Percentiles rank a stretch among this genome's conserved stretches.
These are phyloP conservation scores for Purshia tridentata DNA, from an alignment of 306 rosid species.

Conservation along the genomic window DNA sequence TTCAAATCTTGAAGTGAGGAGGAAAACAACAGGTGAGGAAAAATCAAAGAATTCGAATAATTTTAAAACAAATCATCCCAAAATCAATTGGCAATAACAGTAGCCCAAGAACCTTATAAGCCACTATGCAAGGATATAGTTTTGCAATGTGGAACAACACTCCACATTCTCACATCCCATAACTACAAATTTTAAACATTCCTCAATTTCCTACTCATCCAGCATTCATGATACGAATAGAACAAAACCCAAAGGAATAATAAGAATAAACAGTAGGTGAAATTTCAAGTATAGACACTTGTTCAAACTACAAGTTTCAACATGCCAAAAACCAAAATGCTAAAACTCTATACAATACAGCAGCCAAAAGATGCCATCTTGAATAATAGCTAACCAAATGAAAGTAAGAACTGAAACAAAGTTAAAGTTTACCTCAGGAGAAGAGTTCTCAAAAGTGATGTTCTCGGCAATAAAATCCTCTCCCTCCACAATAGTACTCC, in stretches of 20 bases:
- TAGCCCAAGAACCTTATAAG: no score
- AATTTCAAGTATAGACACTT: not conserved
- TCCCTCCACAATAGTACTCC: conserved; percentile 81
- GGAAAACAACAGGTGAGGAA: no score
- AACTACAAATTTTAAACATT: no score
- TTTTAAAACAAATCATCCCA: not conserved
- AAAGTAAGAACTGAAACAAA: not conserved
- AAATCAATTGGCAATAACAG: no score
- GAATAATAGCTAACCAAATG: conserved; percentile 1
- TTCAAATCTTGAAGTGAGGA: not conserved
- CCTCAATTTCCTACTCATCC: conserved; percentile 15
- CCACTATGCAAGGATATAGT: no score
- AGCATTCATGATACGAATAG: conserved; percentile 4
- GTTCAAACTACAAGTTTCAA: not conserved
- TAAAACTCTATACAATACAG: not conserved
- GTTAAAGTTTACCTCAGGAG: conserved; percentile 61
- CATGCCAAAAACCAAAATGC: not conserved
- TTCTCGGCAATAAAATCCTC: conserved; percentile 92
- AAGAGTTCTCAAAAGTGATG: conserved; percentile 81
- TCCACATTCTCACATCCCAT: no score
- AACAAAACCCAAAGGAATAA: not conserved
- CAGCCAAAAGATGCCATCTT: conserved; percentile 3
- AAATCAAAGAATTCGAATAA: not conserved
- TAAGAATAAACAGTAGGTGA: not conserved
- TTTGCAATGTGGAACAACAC: no score